These are phyloP conservation scores for Vitis cinerea DNA, from an alignment of 164 flowering plant genomes.

Conservation along the genomic window DNA sequence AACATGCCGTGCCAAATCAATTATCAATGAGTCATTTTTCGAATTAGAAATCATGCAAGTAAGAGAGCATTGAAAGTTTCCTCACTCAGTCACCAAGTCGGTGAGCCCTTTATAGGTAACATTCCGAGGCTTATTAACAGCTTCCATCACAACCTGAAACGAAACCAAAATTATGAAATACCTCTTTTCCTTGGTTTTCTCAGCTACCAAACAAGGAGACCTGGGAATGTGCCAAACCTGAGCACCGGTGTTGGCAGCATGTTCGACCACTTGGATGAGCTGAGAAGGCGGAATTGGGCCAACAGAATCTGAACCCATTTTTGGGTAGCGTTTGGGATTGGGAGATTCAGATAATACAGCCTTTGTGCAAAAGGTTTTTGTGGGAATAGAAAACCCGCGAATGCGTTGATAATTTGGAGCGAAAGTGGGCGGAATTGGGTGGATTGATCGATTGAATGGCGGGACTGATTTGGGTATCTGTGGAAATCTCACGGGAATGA, in stretches of 20 bases:
- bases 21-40: no score
- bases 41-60: no score
- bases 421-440: slow-evolving; percentile 2
- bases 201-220: neutral
- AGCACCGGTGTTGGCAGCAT: slow-evolving; percentile 85
- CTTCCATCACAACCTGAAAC: slow-evolving; percentile 86
- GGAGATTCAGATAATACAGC: slow-evolving; percentile 52
- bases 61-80: neutral
- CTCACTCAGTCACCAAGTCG: slow-evolving; percentile 96
- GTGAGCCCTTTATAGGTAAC: slow-evolving; percentile 81
- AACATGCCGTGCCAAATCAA: neutral
- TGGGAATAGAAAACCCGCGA: neutral
- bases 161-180: neutral
- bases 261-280: slow-evolving; percentile 66
- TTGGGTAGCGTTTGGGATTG: slow-evolving; percentile 38
- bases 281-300: slow-evolving; percentile 66
- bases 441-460: neutral
- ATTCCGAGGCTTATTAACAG: slow-evolving; percentile 88
- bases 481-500: slow-evolving; percentile 10
- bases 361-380: slow-evolving; percentile 17
- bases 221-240: slow-evolving; percentile 38
- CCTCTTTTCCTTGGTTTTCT: no score
- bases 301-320: slow-evolving; percentile 63
- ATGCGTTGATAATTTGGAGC: no score
- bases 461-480: slow-evolving; percentile 9